phyloP scores from a whole-genome alignment of 1,139 yeast species.

The Geotrichum carabidarum region DNA sequence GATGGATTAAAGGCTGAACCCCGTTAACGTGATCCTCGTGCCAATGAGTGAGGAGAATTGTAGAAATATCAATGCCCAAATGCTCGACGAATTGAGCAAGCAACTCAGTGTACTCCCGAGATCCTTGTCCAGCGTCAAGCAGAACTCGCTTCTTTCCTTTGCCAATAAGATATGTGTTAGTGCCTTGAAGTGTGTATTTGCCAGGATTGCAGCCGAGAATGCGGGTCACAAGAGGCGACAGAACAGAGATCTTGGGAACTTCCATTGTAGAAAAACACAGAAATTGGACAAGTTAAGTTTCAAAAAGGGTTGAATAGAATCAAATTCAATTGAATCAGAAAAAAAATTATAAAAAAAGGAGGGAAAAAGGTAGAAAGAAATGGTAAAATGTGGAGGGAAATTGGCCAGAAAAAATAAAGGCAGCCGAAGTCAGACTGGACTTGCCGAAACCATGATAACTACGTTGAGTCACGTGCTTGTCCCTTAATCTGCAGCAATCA shows the following conservation, averaged over 20 bases:
- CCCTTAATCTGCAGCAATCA: too few species aligned
- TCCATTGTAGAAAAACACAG: neutral
- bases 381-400: too few species aligned
- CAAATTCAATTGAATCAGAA: neutral
- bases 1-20: constrained; percentile 23
- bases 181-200: constrained; percentile 40
- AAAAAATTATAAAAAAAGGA: neutral
- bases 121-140: constrained; percentile 41
- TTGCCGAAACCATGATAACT: too few species aligned
- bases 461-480: too few species aligned
- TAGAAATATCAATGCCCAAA: constrained; percentile 30
- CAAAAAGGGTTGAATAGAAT: neutral
- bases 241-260: constrained; percentile 31
- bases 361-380: too few species aligned
- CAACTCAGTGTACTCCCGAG: constrained; percentile 29
- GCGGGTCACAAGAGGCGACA: constrained; percentile 39
- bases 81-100: constrained; percentile 28
- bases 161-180: constrained; percentile 41
- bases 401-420: too few species aligned
- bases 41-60: constrained; percentile 39
- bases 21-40: constrained; percentile 41
- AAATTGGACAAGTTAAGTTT: neutral
- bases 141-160: constrained; percentile 36
- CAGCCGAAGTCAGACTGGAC: too few species aligned
- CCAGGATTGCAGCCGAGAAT: constrained; percentile 40